Conservation (phyloP, 371 early-diverging fungal genomes). For the Mortierella sp. region DNA sequence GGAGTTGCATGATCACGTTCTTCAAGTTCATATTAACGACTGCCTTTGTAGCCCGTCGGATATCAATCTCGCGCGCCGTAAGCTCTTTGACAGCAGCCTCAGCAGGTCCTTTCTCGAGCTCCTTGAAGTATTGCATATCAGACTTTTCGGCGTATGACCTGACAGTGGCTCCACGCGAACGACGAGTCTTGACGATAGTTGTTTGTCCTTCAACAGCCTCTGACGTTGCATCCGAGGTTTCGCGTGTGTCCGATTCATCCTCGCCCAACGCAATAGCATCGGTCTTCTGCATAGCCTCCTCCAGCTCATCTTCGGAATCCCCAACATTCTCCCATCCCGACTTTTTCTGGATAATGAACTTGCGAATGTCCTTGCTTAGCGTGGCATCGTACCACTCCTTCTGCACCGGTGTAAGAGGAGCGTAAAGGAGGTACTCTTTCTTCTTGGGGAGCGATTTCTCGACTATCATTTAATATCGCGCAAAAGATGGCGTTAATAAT, state of each 20-base stretch:
- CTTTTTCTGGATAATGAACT: constrained; percentile 75
- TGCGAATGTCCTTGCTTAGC: constrained; percentile 77
- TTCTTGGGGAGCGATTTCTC: constrained; percentile 91
- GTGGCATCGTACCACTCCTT: constrained; percentile 89
- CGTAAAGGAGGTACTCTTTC: constrained; percentile 89
- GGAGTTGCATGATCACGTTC: constrained; percentile 93
- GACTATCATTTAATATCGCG: constrained; percentile 63
- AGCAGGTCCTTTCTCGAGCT: constrained; percentile 17
- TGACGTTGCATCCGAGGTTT: constrained; percentile 25
- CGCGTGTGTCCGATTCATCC: not conserved
- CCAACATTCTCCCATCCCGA: constrained; percentile 49
- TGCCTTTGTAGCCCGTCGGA: constrained; percentile 61
- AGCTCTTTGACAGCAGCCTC: constrained; percentile 6
- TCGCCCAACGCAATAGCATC: not conserved
- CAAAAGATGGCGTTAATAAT: constrained; percentile 5
- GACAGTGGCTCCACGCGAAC: constrained; percentile 22
- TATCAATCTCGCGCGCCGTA: constrained; percentile 39
- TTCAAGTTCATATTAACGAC: constrained; percentile 75
- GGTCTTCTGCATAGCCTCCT: constrained; percentile 23
- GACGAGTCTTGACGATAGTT: not conserved
- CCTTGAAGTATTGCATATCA: constrained; percentile 30
- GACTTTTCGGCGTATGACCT: constrained; percentile 37
- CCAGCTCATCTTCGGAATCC: constrained; percentile 31
- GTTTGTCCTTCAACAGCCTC: constrained; percentile 28
- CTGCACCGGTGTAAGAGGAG: constrained; percentile 87